Conservation (phyloP, 176 grass and related monocot genomes). For the Hordeum marinum region DNA sequence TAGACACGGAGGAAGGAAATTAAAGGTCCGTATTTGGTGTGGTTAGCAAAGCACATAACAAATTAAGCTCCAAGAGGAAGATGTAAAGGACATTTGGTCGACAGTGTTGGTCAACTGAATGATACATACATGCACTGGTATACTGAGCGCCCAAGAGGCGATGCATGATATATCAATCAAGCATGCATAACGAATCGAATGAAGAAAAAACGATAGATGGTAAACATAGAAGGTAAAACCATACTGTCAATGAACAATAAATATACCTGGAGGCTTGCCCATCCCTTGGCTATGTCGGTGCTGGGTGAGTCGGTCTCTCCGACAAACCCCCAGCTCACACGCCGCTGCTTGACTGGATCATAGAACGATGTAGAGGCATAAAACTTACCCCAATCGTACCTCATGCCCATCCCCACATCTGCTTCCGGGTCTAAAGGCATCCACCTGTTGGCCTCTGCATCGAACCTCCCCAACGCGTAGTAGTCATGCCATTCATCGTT, state of each 20-base stretch:
- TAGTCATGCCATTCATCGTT: not conserved
- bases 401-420: not conserved
- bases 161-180: not conserved
- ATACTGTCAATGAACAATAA: not conserved
- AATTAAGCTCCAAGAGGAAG: no score
- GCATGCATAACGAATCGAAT: not conserved
- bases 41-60: not conserved
- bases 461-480: not conserved
- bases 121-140: not conserved
- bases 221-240: not conserved
- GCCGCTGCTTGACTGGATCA: not conserved
- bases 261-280: not conserved
- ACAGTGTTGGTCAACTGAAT: not conserved
- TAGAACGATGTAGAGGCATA: not conserved
- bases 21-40: not conserved
- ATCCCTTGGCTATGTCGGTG: not conserved
- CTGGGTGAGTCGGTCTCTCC: not conserved
- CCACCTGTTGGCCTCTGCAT: not conserved
- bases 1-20: not conserved
- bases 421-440: not conserved
- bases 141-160: not conserved
- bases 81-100: not conserved
- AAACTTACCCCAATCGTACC: not conserved
- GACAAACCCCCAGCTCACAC: not conserved
- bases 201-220: not conserved